phyloP scores from a whole-genome alignment of 176 grass and related monocot genomes.

The Aegilops speltoides region DNA sequence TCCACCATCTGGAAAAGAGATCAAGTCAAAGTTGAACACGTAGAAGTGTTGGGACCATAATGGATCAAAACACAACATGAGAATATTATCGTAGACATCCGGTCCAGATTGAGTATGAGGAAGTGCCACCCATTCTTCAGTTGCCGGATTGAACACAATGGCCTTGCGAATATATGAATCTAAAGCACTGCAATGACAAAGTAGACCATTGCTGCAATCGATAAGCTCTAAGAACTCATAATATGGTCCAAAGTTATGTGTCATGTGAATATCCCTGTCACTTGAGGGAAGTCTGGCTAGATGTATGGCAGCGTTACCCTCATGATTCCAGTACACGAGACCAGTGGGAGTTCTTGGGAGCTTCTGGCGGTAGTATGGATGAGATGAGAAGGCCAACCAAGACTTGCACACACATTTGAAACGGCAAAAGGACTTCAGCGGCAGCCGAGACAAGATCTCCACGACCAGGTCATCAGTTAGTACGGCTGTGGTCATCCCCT shows the following conservation, averaged over 20 bases:
- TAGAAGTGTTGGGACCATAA: constrained; percentile 23
- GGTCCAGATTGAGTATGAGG: not conserved
- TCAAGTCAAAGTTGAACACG: constrained; percentile 11
- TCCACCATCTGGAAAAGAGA: not conserved
- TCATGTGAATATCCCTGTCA: not conserved
- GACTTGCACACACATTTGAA: constrained; percentile 37
- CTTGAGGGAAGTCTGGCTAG: not conserved
- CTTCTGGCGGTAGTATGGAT: constrained; percentile 14
- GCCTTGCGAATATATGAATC: no score
- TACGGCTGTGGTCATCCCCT: not conserved
- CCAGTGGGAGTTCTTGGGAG: constrained; percentile 2
- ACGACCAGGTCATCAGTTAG: constrained; percentile 22
- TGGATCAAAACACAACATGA: constrained; percentile 38
- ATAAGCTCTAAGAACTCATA: not conserved
- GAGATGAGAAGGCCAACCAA: constrained; percentile 35
- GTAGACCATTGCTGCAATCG: constrained; percentile 30
- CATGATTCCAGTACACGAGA: constrained; percentile 18
- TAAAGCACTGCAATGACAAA: no score
- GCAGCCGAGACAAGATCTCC: constrained; percentile 31
- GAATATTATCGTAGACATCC: no score
- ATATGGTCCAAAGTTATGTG: constrained; percentile 10
- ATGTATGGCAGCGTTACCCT: no score
- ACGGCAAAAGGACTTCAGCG: constrained; percentile 24
- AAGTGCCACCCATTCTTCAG: constrained; percentile 1
- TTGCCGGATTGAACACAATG: constrained; percentile 32